A percentile compares a stretch with the other conserved stretches of the same genome.
phyloP scores from a whole-genome alignment of 2,329 filamentous ascomycete species.

The Ophiostoma sp. region DNA sequence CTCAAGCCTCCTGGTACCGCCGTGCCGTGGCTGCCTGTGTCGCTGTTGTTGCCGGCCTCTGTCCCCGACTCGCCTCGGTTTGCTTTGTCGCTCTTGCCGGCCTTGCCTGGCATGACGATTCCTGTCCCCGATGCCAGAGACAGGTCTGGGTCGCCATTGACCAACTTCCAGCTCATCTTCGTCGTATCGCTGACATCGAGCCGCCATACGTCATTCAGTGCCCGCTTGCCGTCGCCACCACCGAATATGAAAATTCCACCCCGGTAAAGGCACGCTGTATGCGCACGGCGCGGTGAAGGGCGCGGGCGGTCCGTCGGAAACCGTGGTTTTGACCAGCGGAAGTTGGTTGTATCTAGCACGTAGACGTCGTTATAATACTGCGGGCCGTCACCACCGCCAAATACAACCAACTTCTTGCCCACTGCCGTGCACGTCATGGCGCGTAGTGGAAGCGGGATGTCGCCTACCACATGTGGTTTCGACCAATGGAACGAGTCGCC shows the following conservation, averaged over 20 bases:
- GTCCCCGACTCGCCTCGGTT: neutral
- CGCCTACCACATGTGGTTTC: constrained; percentile 57
- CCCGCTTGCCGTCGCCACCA: constrained; percentile 63
- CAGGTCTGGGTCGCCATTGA: constrained; percentile 40
- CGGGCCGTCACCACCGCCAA: constrained; percentile 64
- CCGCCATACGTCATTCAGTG: constrained; percentile 67
- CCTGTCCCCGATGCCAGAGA: constrained; percentile 28
- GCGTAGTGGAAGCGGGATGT: constrained; percentile 58
- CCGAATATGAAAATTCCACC: constrained; percentile 69
- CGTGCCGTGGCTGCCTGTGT: neutral
- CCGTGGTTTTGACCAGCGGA: constrained; percentile 58
- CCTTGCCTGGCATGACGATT: constrained; percentile 10
- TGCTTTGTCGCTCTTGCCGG: constrained; percentile 8
- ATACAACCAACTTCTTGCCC: constrained; percentile 62
- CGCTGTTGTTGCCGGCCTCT: constrained; percentile 5
- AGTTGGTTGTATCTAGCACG: constrained; percentile 65
- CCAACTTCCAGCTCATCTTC: constrained; percentile 64
- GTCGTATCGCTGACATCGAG: constrained; percentile 60
- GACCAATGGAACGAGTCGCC: constrained; percentile 67
- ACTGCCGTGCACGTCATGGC: constrained; percentile 69
- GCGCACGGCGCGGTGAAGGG: constrained; percentile 59
- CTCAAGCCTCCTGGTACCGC: neutral
- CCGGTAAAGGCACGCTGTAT: constrained; percentile 66
- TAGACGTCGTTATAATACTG: constrained; percentile 69
- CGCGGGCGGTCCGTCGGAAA: constrained; percentile 50